These are phyloP conservation scores for Endocalyx cinctus DNA, from an alignment of 2,329 filamentous ascomycete species.

Conservation along the genomic window DNA sequence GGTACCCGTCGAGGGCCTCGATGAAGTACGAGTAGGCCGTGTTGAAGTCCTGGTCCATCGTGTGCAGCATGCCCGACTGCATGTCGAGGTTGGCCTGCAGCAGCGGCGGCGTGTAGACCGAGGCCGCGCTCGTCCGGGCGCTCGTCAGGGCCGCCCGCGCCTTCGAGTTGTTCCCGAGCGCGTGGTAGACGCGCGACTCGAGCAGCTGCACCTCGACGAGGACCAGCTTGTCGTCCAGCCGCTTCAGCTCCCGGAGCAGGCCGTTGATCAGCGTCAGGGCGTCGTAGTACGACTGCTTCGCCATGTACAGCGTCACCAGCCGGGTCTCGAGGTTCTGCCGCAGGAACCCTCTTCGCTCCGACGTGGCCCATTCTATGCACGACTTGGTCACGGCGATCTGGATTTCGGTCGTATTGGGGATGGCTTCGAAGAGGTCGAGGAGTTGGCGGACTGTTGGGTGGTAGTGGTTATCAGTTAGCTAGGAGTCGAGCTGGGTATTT, in stretches of 20 bases:
- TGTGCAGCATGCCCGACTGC: conserved; percentile 98
- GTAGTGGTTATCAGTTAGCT: conserved; percentile 6
- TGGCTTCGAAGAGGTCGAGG: conserved; percentile 89
- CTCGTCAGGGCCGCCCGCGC: conserved; percentile 91
- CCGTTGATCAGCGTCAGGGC: conserved; percentile 94
- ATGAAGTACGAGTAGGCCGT: conserved; percentile 99
- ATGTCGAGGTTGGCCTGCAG: conserved; percentile 96
- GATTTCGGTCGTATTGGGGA: conserved; percentile 89
- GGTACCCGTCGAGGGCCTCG: conserved; percentile 95
- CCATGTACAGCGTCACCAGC: conserved; percentile 90
- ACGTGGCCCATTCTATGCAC: conserved; percentile 98
- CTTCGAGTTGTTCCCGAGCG: conserved; percentile 93
- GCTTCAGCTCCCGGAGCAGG: conserved; percentile 93
- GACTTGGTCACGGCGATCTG: conserved; percentile 96
- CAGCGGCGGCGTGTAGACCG: conserved; percentile 92
- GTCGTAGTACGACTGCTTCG: conserved; percentile 96
- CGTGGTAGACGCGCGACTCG: conserved; percentile 95
- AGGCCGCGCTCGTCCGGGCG: conserved; percentile 90
- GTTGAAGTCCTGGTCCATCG: conserved; percentile 98
- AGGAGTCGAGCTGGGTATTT: background rate
- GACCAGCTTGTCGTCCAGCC: conserved; percentile 96
- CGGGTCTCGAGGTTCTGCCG: conserved; percentile 97
- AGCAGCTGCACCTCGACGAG: conserved; percentile 96
- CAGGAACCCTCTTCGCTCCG: conserved; percentile 90
- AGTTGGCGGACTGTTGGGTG: conserved; percentile 77